Evolutionary conservation across 1,284 basidiomycete genomes (phyloP), one percentile per base, ranked within the genome.

Genomic region (Ceratobasidium sp.): DNA sequence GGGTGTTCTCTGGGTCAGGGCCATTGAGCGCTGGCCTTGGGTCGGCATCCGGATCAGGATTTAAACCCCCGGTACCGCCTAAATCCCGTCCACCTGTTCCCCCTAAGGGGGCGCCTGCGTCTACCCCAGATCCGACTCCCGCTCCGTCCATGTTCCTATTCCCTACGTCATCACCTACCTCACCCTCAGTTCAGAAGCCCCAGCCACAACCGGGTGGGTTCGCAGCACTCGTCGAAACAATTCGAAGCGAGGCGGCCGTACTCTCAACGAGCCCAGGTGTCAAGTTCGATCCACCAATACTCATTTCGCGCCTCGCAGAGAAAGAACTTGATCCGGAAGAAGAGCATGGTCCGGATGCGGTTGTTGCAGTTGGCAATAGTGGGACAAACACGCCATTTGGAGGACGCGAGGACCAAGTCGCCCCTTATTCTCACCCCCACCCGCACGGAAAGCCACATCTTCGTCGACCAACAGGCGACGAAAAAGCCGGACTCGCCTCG

Each of bases 251-350:
- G 51, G 80, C 80, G 33, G 79, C 80, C 5, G 78, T 88, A 0
- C 79, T 90, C 0, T 89, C 89, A 1, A 88, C 89, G 0, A 88
- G 89, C 0, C 82, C 86, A 0, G 86, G 86, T 1, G 83, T 90
- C 0, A 75, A 78, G 1, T 82, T 90, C 63, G 75, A 82, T 2
- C 84, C 84, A 0, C 90, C 90, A 0, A 76, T 80, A 1, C 81
- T 90, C 0, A 79, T 91, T 7, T 79, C 84, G 1, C 81, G 83
- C 14, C 84, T 91, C 19, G 86, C 87, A 0, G 73, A 77, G 45
- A 75, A 76, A 22, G 84, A 86, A 74, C 24, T 72, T 1, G 67
- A 72, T 22, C 67, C 67, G 15, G 56, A 72, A 4, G 67, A 72
- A 27, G 67, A 72, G n/a, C 17, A 17, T 31, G 56, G 47, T 15